Base-by-base conservation (phyloP, 306 rosid species). In the Prunus kanzakura region DNA sequence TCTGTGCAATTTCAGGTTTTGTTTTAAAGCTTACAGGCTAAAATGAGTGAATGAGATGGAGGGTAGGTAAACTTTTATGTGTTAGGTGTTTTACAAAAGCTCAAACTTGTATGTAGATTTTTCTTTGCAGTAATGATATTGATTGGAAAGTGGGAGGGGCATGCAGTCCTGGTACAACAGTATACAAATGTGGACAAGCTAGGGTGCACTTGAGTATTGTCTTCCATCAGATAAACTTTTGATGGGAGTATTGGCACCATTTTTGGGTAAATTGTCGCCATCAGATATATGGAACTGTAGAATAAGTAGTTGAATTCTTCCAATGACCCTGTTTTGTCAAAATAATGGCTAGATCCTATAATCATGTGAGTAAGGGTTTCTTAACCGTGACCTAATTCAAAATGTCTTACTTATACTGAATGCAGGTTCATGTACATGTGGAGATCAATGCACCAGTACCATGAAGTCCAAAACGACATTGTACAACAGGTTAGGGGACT, bases 371-470 rank as follows among this genome's bases (percentile, higher is more conserved):
- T 47, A 6, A 2, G 57, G n/a, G 55, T 47, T 66, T 45, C 52
- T 45, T 20, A 74, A 25, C 70, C 11, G 41, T 60, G 56, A 12
- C 18, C 20, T 71, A 32, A 35, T 54, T 54, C 11, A 13, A 71
- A 64, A 65, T 75, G 32, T 80, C 22, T 47, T 22, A 43, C 81
- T 68, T 58, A 50, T 88, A 72, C 72, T 45, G 22, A 82, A 74
- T 90, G 86, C 81, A 96, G 99, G 81, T 75, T 92, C 62, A 92
- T 91, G 99, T 96, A 96, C 90, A 91, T 96, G 99, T 96, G 99
- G 99, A 91, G 64, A 83, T 78, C 93, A 76, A 96, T 96, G 99
- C 93, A 92, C 82, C 93, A 86, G 67, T 85, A 84, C 86, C 99
- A 96, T 62, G 98, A 96, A 81, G 70, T 89, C 75, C 99, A 96